Evolutionary conservation across 495 filamentous ascomycete species (phyloP), one percentile per base, ranked within the genome.

Genomic region (Daldinia bambusicola): DNA sequence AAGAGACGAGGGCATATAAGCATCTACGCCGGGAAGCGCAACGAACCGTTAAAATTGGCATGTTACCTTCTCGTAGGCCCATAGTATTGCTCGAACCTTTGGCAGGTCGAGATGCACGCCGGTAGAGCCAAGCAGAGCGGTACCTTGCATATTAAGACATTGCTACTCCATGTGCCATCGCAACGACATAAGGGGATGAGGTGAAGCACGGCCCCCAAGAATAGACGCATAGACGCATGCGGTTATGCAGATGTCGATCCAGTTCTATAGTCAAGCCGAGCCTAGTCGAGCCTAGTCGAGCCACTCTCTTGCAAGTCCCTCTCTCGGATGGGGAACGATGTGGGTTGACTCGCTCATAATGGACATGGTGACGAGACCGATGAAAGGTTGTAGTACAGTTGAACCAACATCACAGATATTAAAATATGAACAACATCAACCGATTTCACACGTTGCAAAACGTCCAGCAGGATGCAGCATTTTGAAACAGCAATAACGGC

Each of bases 111-210:
- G 40, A 64, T 50, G 58, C 59, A 51, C 30, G 55, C 55, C 40
- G 52, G 55, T 26, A 63, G 32, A 68, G 57, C 50, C 57, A 60
- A 52, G 56, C 64, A 40, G 63, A 26, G 66, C 61, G 74, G 74
- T 68, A 74, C 70, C 74, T 76, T 74, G 74, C 74, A 76, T 66
- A 55, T 50, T n/a, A 26, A 41, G 16, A 64, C 59, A 64, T n/a
- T 48, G 38, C 18, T 38, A 64, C 45, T 31, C 52, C 12, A 51
- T 31, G 55, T 52, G 38, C 50, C 55, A 51, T 63, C 30, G 18
- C 60, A 55, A 53, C 38, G 40, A n/a, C 30, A 38, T 30, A 43
- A 59, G 37, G 14, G 22, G 55, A 30, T 2, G 22, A 20, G 55
- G 26, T 56, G 50, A 70, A 59, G 63, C 43, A 60, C 63, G 59